Conservation (phyloP, 2,329 filamentous ascomycete genomes). For the Periconia digitata region DNA sequence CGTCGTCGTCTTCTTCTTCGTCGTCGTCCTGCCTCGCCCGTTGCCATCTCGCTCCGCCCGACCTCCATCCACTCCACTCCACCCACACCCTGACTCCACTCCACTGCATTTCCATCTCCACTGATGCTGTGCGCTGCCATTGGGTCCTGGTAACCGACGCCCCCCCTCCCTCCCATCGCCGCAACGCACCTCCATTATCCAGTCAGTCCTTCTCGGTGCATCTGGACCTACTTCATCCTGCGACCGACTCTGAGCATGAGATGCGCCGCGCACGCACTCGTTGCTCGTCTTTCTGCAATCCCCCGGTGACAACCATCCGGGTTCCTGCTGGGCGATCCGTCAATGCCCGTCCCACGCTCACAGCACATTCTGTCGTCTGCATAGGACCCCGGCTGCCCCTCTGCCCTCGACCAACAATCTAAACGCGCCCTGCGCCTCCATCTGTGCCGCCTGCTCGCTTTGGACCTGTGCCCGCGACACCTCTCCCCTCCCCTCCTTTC, state of each 20-base stretch:
- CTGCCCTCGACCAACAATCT: not conserved
- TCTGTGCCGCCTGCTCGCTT: not conserved
- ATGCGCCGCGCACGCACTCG: constrained; percentile 23
- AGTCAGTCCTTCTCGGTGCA: too few species aligned
- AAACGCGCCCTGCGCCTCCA: not conserved
- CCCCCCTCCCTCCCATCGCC: constrained; percentile 1
- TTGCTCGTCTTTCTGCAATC: constrained; percentile 12
- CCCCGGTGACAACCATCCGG: constrained; percentile 17
- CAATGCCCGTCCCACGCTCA: constrained; percentile 22
- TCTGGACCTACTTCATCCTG: not conserved
- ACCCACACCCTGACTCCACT: not conserved
- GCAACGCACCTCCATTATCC: not conserved
- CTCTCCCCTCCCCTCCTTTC: not conserved
- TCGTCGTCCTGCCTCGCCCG: not conserved
- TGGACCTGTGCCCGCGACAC: constrained; percentile 1
- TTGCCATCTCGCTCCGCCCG: not conserved
- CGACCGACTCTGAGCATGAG: constrained; percentile 14
- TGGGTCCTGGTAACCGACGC: not conserved
- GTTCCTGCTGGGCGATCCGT: constrained; percentile 17
- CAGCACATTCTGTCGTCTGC: constrained; percentile 14
- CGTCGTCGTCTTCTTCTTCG: too few species aligned
- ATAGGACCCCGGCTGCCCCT: not conserved
- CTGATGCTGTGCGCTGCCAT: constrained; percentile 4
- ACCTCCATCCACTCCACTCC: not conserved
- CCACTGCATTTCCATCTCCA: not conserved